These are phyloP conservation scores for Dothideomycetes sp. DNA, from an alignment of 2,329 filamentous ascomycete genomes.

Conservation along the genomic window DNA sequence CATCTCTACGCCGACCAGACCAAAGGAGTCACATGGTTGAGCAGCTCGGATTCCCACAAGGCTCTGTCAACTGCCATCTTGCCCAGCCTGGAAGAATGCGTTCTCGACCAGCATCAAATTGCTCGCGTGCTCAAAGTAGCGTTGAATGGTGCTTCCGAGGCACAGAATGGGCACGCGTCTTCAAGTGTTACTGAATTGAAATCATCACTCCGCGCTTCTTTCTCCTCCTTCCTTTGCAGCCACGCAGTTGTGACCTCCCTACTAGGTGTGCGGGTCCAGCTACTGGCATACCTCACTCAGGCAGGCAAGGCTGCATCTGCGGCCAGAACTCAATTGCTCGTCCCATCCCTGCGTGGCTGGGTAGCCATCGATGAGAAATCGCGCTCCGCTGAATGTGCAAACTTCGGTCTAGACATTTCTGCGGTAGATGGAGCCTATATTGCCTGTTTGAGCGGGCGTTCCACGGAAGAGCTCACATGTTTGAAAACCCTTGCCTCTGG, in stretches of 20 bases:
- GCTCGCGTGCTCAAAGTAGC: conserved; percentile 49
- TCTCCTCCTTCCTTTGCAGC: conserved; percentile 62
- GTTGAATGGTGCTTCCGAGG: conserved; percentile 40
- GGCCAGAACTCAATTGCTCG: conserved; percentile 61
- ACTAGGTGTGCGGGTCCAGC: conserved; percentile 54
- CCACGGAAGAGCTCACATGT: conserved; percentile 45
- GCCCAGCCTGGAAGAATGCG: conserved; percentile 72
- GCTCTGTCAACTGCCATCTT: conserved; percentile 58
- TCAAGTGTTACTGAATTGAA: conserved; percentile 40
- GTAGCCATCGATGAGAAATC: conserved; percentile 41
- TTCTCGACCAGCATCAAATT: conserved; percentile 67
- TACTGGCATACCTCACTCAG: conserved; percentile 62
- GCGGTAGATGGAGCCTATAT: conserved; percentile 45
- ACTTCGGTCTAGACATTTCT: conserved; percentile 35
- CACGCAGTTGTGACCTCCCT: conserved; percentile 62
- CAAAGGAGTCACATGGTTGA: conserved; percentile 44
- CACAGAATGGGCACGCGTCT: conserved; percentile 6
- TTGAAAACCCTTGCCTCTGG: conserved; percentile 41
- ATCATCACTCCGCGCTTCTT: conserved; percentile 49
- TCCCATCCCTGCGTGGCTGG: conserved; percentile 67
- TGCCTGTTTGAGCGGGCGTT: conserved; percentile 42
- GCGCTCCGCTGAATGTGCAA: conserved; percentile 37
- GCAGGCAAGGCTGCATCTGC: conserved; percentile 62
- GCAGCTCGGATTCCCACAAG: conserved; percentile 45
- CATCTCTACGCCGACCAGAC: conserved; percentile 52